These are phyloP conservation scores for Microdochium trichocladiopsis DNA, from an alignment of 2,329 filamentous ascomycete genomes.

Conservation along the genomic window DNA sequence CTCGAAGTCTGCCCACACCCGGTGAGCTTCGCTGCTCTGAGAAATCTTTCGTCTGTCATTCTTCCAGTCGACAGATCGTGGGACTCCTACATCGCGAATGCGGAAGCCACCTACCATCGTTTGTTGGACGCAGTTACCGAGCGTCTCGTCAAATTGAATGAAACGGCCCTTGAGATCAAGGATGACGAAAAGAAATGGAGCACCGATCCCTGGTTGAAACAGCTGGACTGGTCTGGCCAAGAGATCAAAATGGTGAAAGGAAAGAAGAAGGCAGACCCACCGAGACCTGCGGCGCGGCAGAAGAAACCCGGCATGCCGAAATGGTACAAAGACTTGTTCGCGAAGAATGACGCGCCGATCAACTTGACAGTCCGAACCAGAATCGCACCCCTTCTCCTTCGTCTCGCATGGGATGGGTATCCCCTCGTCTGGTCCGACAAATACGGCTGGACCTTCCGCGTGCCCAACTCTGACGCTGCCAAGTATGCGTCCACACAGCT, in stretches of 20 bases:
- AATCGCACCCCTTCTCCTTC: conserved; percentile 77
- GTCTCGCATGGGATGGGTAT: conserved; percentile 80
- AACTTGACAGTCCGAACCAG: conserved; percentile 79
- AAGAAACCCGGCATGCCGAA: conserved; percentile 92
- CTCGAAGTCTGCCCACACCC: conserved; percentile 88
- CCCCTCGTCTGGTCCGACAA: conserved; percentile 91
- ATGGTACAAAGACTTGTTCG: conserved; percentile 92
- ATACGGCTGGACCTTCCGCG: conserved; percentile 87
- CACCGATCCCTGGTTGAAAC: conserved; percentile 82
- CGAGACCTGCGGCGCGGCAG: conserved; percentile 71
- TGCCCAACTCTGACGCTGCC: conserved; percentile 52
- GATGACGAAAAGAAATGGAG: conserved; percentile 60
- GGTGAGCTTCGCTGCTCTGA: conserved; percentile 89
- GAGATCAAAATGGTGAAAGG: conserved; percentile 86
- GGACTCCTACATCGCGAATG: conserved; percentile 75
- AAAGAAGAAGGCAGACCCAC: conserved; percentile 78
- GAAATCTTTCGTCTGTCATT: conserved; percentile 90
- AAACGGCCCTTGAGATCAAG: conserved; percentile 72
- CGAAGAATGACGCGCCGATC: conserved; percentile 61
- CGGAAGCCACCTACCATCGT: conserved; percentile 76
- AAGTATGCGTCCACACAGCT: conserved; percentile 68
- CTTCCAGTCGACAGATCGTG: conserved; percentile 84
- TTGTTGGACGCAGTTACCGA: conserved; percentile 73
- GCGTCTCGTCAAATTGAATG: conserved; percentile 64
- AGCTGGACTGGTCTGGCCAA: conserved; percentile 94